phyloP scores from a whole-genome alignment of 768 basidiomycete genomes.

The Fomitopsis pulvina region DNA sequence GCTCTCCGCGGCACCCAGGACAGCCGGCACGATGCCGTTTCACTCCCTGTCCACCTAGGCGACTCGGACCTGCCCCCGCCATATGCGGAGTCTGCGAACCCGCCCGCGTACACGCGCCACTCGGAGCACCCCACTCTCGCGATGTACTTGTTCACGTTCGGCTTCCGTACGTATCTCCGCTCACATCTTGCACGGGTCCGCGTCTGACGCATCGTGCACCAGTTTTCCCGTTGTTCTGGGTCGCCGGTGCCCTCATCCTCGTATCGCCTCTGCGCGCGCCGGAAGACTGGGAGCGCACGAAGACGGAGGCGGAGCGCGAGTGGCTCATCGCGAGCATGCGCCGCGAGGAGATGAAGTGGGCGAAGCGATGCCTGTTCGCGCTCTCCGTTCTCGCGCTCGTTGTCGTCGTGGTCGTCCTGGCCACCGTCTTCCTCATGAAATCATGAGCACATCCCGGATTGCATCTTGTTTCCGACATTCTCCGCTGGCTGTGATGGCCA shows the following conservation, averaged over 20 bases:
- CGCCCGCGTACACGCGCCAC: conserved; percentile 27
- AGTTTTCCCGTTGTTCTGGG: conserved; percentile 46
- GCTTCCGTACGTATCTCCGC: conserved; percentile 35
- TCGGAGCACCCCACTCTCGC: conserved; percentile 38
- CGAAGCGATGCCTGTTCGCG: conserved; percentile 29
- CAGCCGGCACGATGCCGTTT: conserved; percentile 25
- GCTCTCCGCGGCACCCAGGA: conserved; percentile 19
- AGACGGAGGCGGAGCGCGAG: conserved; percentile 29
- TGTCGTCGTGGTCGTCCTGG: conserved; percentile 10
- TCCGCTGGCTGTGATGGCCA: too few relatives aligned
- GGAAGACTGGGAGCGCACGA: conserved; percentile 27
- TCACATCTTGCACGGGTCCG: not conserved
- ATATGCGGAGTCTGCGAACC: conserved; percentile 22
- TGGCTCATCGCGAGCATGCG: conserved; percentile 27
- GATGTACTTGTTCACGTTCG: conserved; percentile 41
- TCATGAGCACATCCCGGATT: too few relatives aligned
- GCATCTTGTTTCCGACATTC: too few relatives aligned
- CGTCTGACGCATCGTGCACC: not conserved
- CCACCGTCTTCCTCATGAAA: conserved; percentile 14
- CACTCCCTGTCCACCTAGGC: conserved; percentile 11
- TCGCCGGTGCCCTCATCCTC: conserved; percentile 34
- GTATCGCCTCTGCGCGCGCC: conserved; percentile 33
- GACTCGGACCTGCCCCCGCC: conserved; percentile 20
- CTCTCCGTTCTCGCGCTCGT: conserved; percentile 15
- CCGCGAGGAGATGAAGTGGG: conserved; percentile 35